Evolutionary conservation across 2,329 filamentous ascomycete genomes (phyloP).

Genomic region (Penicillium brevicompactum): DNA sequence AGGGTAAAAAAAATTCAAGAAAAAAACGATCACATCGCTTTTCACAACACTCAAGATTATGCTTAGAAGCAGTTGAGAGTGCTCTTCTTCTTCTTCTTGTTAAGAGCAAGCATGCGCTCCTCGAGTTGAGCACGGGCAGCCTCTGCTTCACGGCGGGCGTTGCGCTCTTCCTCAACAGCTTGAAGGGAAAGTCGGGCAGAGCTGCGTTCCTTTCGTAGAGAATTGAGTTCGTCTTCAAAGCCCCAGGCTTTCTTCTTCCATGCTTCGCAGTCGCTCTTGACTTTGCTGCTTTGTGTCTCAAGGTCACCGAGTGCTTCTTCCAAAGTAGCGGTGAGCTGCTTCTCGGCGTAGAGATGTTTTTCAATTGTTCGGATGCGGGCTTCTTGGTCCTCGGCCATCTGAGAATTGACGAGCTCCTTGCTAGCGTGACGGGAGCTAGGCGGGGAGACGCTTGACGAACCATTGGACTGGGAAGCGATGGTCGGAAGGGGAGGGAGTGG

Average conservation of each 20-base stretch:
- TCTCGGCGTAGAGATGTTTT: slow-evolving; percentile 94
- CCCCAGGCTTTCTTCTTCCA: slow-evolving; percentile 85
- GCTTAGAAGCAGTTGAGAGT: slow-evolving; percentile 96
- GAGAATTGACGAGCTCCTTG: slow-evolving; percentile 76
- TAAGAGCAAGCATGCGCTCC: slow-evolving; percentile 90
- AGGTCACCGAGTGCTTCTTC: slow-evolving; percentile 95
- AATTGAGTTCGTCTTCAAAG: slow-evolving; percentile 65
- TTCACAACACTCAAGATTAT: slow-evolving; percentile 7
- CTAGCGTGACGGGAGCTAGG: slow-evolving; percentile 72
- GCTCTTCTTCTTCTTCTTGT: slow-evolving; percentile 91
- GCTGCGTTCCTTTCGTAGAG: slow-evolving; percentile 60
- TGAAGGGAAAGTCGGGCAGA: slow-evolving; percentile 70
- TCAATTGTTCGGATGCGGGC: slow-evolving; percentile 93
- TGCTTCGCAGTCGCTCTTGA: slow-evolving; percentile 83
- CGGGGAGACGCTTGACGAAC: slow-evolving; percentile 59
- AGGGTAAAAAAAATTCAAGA: slow-evolving; percentile 4
- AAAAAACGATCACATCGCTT: slow-evolving; percentile 20
- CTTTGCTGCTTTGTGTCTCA: slow-evolving; percentile 86
- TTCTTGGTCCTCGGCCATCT: slow-evolving; percentile 93
- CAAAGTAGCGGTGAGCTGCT: slow-evolving; percentile 90
- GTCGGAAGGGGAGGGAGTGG: slow-evolving; percentile 88
- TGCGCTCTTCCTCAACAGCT: slow-evolving; percentile 93
- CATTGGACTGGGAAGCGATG: slow-evolving; percentile 52
- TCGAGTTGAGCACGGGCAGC: slow-evolving; percentile 85
- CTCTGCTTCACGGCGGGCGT: slow-evolving; percentile 88